Evolutionary conservation across 2,329 filamentous ascomycete genomes (phyloP), one percentile per base, ranked within the genome.

Genomic region (Colletotrichum agaves): DNA sequence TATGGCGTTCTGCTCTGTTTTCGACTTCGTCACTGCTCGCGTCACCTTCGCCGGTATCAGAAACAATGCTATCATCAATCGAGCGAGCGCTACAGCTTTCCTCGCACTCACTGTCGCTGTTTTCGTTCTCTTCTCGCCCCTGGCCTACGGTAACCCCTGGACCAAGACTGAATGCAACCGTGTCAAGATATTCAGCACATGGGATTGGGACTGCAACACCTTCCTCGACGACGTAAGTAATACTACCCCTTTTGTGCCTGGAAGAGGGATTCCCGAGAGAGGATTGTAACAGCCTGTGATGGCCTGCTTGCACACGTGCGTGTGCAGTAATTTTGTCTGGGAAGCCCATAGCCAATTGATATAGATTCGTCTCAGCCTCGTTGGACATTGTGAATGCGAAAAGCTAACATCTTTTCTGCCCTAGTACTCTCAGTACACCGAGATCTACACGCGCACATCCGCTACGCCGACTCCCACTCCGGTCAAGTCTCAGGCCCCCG

Each of bases 161-260:
- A 99, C 95, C 58, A 92, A 93, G 83, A 83, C 86, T 67, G 91
- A 96, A 75, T 99, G 96, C 85, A 90, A 89, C 73, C 89, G 89
- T 63, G 91, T 96, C 69, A 98, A 98, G 84, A 84, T 99, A 12
- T 90, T 98, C 76, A 84, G 87, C 66, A 91, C 89, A 2, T 99
- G 96, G 96, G 96, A 99, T 78, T 99, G 95, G 87, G 96, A 99
- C 80, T 99, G 96, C 87, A 97, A 97, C 79, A 94, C 88, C 68
- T 99, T 99, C 84, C 85, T 91, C 73, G 90, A 90, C 72, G 90
- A 89, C 77, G 94, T 98, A 90, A 92, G 93, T 91, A 58, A 67
- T 11, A 56, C 58, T 61, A 70, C 74, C 60, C 74, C 76, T 69
- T 69, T 73, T 49, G 75, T 82, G 55, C 81, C 80, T 53, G 63